Base-by-base conservation (phyloP, 2,329 filamentous ascomycete species). In the Beauveria asiatica region DNA sequence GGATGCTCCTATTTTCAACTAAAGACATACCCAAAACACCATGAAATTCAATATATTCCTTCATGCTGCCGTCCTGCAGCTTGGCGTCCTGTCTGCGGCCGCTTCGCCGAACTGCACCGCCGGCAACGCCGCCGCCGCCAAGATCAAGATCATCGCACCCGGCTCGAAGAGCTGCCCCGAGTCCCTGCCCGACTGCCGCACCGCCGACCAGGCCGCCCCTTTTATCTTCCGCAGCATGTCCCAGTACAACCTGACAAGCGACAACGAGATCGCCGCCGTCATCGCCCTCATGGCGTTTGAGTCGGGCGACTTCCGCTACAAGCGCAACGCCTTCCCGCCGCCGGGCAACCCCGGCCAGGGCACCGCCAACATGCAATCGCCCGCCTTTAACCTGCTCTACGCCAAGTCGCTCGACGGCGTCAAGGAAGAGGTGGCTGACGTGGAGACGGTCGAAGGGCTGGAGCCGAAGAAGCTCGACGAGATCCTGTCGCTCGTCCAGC, bases 241-340 rank as follows among this genome's bases (percentile, higher is more conserved):
- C 19, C 72, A 77, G 11, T 87, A 90, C 76, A 64, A 70, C 3
- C 75, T 92, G 65, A 78, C 73, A 52, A 70, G 71, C 39, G 73
- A 74, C 23, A 80, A 78, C 23, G 83, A 88, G 66, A 85, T 88
- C 69, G 89, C 89, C 7, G 89, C 86, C 23, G 72, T 92, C 17
- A 69, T 94, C 48, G 78, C 85, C 13, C 77, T 91, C 68, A 87
- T 90, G 75, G 83, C 86, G 11, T 86, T 85, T 69, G 91, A 95
- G 75, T 84, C 83, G 1, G 83, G 61, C 23, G 79, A 86, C 63
- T 89, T 92, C 74, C 79, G 82, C 67, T 92, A 83, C 80, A 89
- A 87, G 73, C 80, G 78, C 71, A 90, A 92, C 73, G 76, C 84
- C 66, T 64, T 57, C 39, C 74, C 76, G 33, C 33, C 33, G 2